Conservation (phyloP, 2,329 filamentous ascomycete genomes). For the Teratosphaeria zuluensis region DNA sequence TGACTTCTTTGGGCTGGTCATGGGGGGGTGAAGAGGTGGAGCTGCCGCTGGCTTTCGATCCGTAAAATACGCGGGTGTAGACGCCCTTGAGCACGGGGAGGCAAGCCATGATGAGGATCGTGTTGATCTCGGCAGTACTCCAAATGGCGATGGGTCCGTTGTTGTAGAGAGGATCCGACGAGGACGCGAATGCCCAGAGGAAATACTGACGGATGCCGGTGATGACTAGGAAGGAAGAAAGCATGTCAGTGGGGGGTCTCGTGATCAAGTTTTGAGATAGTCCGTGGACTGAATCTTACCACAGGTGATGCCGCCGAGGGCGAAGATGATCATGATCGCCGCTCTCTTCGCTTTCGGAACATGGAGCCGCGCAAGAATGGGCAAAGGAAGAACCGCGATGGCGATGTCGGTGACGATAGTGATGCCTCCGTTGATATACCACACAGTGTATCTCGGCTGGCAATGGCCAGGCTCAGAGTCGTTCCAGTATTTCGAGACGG, state of each 20-base stretch:
- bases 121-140: conserved; percentile 28
- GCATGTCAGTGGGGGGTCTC: conserved; percentile 10
- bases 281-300: conserved; percentile 4
- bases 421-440: conserved; percentile 17
- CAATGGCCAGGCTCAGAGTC: neutral
- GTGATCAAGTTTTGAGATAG: neutral
- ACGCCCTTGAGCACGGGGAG: conserved; percentile 28
- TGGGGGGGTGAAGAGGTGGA: neutral
- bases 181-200: conserved; percentile 16
- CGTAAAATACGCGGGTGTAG: neutral
- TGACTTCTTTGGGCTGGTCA: neutral
- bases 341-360: conserved; percentile 24
- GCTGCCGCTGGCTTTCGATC: neutral
- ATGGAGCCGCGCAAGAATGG: conserved; percentile 25
- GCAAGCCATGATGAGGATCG: conserved; percentile 27
- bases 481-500: conserved; percentile 5
- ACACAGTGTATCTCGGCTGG: conserved; percentile 1
- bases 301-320: conserved; percentile 16
- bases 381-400: conserved; percentile 25
- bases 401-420: conserved; percentile 30
- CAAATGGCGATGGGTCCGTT: conserved; percentile 26
- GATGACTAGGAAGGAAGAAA: conserved; percentile 19
- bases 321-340: conserved; percentile 27
- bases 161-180: conserved; percentile 20
- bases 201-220: conserved; percentile 23